These are phyloP conservation scores for Lentithecium fluviatile DNA, from an alignment of 495 filamentous ascomycete species.

Conservation along the genomic window DNA sequence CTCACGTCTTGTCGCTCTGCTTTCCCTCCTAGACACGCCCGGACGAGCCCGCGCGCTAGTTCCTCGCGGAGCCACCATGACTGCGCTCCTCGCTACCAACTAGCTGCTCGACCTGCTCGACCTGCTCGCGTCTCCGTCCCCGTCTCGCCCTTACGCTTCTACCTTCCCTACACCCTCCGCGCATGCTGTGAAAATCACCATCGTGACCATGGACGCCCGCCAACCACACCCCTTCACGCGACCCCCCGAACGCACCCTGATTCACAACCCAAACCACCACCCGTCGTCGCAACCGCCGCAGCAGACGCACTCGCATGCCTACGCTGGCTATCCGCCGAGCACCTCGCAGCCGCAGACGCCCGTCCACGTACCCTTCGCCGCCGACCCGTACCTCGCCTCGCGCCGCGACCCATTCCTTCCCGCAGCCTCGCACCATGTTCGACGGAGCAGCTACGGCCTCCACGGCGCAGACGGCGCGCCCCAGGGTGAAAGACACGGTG, in stretches of 20 bases:
- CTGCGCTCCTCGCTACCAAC: too few relatives aligned
- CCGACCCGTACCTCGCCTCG: constrained; percentile 42
- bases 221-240: constrained; percentile 35
- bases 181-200: not conserved
- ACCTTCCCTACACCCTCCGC: too few relatives aligned
- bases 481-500: constrained; percentile 27
- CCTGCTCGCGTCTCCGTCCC: too few relatives aligned
- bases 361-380: constrained; percentile 40
- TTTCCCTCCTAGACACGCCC: too few relatives aligned
- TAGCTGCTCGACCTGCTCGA: too few relatives aligned
- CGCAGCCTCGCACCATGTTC: constrained; percentile 23
- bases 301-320: constrained; percentile 20
- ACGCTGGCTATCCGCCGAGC: constrained; percentile 27
- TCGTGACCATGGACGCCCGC: constrained; percentile 39
- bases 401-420: constrained; percentile 44
- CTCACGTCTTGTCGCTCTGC: too few relatives aligned
- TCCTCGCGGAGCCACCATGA: too few relatives aligned
- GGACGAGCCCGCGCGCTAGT: too few relatives aligned
- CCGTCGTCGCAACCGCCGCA: constrained; percentile 28
- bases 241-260: constrained; percentile 37
- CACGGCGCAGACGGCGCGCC: constrained; percentile 17
- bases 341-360: constrained; percentile 41
- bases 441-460: constrained; percentile 38
- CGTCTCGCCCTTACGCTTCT: too few relatives aligned
- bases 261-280: constrained; percentile 42